Conservation (phyloP, 2,329 filamentous ascomycete genomes). For the Colletotrichum caudatum region DNA sequence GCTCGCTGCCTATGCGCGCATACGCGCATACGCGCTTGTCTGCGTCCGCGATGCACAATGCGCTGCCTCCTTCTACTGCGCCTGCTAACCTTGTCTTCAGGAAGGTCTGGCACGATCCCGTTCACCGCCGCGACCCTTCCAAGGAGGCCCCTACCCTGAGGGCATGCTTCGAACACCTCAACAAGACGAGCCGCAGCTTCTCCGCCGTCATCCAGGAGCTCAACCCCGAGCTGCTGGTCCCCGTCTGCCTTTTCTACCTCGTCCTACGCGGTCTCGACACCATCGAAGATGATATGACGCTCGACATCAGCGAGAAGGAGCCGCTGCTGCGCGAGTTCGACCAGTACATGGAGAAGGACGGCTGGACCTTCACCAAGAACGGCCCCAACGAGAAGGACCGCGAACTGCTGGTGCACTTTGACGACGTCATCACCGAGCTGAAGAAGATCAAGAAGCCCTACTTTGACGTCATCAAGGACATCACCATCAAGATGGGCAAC, state of each 20-base stretch:
- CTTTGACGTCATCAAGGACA: conserved; percentile 88
- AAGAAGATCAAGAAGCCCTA: conserved; percentile 89
- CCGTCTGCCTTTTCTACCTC: conserved; percentile 92
- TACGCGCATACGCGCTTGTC: neutral
- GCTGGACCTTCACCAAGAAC: conserved; percentile 90
- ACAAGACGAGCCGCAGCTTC: conserved; percentile 93
- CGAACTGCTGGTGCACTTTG: conserved; percentile 91
- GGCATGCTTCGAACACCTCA: conserved; percentile 87
- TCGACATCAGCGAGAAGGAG: conserved; percentile 84
- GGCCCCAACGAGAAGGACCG: conserved; percentile 94
- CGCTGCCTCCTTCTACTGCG: conserved; percentile 1
- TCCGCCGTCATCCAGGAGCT: conserved; percentile 93
- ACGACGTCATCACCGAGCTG: conserved; percentile 87
- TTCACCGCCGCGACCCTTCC: conserved; percentile 82
- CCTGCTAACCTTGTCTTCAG: conserved; percentile 58
- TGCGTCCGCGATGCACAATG: neutral
- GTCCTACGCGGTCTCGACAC: conserved; percentile 93
- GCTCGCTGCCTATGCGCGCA: neutral
- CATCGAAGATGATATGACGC: conserved; percentile 99
- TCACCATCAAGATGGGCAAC: conserved; percentile 94
- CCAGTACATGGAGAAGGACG: conserved; percentile 80
- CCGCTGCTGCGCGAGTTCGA: conserved; percentile 88
- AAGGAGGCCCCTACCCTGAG: conserved; percentile 81
- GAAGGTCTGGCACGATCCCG: conserved; percentile 97
- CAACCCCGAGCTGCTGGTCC: conserved; percentile 91